Conservation (phyloP, 176 grass and related monocot genomes). For the Hordeum vulgare region MorexV3_pseudomolecules_assembly NC_058524.1:590088092-590088591, state of each 20-base stretch:
- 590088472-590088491: constrained; percentile 32
- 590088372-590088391: constrained; percentile 65
- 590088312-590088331: not conserved
- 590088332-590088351: not conserved
- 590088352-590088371: constrained; percentile 47
- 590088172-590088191: constrained; percentile 24
- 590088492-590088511: not conserved
- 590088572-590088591: not conserved
- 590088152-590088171: constrained; percentile 16
- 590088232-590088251: constrained; percentile 32
- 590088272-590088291: constrained; percentile 31
- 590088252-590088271: constrained; percentile 33
- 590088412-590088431: constrained; percentile 66
- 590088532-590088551: not conserved
- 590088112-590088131: constrained; percentile 44
- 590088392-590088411: constrained; percentile 62
- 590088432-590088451: constrained; percentile 21
- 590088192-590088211: constrained; percentile 39
- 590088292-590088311: not conserved
- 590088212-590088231: constrained; percentile 76
- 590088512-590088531: not conserved
- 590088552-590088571: not conserved
- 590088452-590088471: constrained; percentile 19
- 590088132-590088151: constrained; percentile 4
- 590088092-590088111: constrained; percentile 10